Evolutionary conservation across 176 grass and related monocot genomes (phyloP), one percentile per base, ranked within the genome.

Genomic region (Alopecurus myosuroides): DNA sequence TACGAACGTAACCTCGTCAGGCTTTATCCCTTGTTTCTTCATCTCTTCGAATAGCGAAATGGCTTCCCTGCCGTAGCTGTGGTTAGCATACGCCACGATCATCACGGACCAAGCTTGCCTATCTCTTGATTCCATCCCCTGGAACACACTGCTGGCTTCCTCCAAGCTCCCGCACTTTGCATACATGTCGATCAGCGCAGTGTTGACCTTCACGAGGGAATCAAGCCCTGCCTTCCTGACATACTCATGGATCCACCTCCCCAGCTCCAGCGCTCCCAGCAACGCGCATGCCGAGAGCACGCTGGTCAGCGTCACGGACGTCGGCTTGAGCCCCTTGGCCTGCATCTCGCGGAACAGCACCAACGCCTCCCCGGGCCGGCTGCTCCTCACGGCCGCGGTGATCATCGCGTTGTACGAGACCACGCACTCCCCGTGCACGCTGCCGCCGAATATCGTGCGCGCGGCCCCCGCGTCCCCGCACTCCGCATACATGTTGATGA

Each of bases 131-230:
- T 82, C 84, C 88, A 90, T 95, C 2, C 62, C 93, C 45, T 79
- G 31, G 52, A 95, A 95, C 53, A 92, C 90, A 45, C 3, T n/a
- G 22, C 86, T 12, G 34, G 93, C 93, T 35, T 90, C 93, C 28
- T 95, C 90, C 83, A 95, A 81, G 85, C 93, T 95, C 72, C 93
- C 93, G 3, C 93, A 95, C 31, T 92, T 95, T 1, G 88, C 93
- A 53, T 95, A 95, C 93, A 95, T 95, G 70, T 95, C 90, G 4
- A 95, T 88, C 80, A 95, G 50, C 0, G 93, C 90, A 18, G 85
- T 95, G 65, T 81, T 90, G 30, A 95, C 85, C 61, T 95, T 95
- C 62, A 95, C 63, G 0, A 84, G 81, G 8, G 90, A 90, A 66
- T 85, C 82, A 39, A 95, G 45, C 33, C 79, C 83, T 17, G 46